A percentile compares a stretch with the other conserved stretches of the same genome.
These are phyloP conservation scores for Russula sp. DNA, from an alignment of 768 basidiomycete species.

Conservation along the genomic window DNA sequence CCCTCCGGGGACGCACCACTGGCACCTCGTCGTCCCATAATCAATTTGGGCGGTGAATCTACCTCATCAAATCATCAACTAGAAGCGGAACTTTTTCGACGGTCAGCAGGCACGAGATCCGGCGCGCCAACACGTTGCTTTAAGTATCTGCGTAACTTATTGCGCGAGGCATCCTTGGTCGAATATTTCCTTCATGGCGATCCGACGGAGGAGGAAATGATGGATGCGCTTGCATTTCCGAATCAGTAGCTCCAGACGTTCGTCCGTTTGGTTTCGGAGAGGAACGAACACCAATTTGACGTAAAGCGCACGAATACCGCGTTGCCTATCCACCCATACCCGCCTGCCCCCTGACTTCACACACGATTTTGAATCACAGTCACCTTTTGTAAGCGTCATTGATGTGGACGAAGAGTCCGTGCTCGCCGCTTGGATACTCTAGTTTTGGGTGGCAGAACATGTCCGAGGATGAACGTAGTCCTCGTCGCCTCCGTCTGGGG, in stretches of 20 bases:
- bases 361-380: constrained; percentile 56
- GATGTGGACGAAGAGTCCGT: constrained; percentile 44
- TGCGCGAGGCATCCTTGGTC: constrained; percentile 18
- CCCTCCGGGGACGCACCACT: constrained; percentile 44
- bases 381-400: constrained; percentile 45
- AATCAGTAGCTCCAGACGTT: constrained; percentile 11
- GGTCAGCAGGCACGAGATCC: constrained; percentile 20
- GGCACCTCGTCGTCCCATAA: constrained; percentile 57
- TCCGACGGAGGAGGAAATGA: constrained; percentile 28
- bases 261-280: too few species aligned
- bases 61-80: constrained; percentile 43
- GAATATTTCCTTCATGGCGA: constrained; percentile 27
- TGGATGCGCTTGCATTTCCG: constrained; percentile 29
- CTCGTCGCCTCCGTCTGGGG: constrained; percentile 43
- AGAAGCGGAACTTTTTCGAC: constrained; percentile 21
- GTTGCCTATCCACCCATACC: constrained; percentile 56
- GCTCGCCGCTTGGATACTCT: too few species aligned
- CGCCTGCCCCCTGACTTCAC: constrained; percentile 66
- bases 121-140: constrained; percentile 20
- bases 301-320: constrained; percentile 36
- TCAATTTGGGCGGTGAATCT: constrained; percentile 66
- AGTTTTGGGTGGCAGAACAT: too few species aligned
- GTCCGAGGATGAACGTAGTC: too few species aligned
- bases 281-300: too few species aligned
- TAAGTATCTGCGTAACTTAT: too few species aligned